Conservation (phyloP, 108 stramenopile genomes). For the Pseudonitzschia pungens region DNA sequence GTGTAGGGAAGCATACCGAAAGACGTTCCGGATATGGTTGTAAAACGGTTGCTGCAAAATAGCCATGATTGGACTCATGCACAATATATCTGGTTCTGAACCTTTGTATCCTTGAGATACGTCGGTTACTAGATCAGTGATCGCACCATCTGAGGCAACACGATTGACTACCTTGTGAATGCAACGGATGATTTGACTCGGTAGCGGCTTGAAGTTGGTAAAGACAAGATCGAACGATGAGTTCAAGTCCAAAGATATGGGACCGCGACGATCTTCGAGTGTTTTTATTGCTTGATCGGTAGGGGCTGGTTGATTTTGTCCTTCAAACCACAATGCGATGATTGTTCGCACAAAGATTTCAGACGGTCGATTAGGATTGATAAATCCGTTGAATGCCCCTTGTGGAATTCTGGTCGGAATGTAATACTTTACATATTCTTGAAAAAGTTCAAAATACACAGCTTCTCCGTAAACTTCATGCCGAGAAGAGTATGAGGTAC, state of each 20-base stretch:
- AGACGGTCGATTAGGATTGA: slow-evolving; percentile 24
- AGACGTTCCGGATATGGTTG: slow-evolving; percentile 67
- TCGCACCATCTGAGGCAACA: slow-evolving; percentile 28
- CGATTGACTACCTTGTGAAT: slow-evolving; percentile 34
- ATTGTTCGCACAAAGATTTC: slow-evolving; percentile 75
- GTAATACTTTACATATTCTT: slow-evolving; percentile 54
- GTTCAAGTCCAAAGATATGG: slow-evolving; percentile 33
- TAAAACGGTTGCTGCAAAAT: slow-evolving; percentile 60
- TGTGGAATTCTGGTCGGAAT: slow-evolving; percentile 37
- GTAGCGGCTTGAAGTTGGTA: slow-evolving; percentile 41
- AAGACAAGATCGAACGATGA: slow-evolving; percentile 55
- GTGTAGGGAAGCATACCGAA: slow-evolving; percentile 80
- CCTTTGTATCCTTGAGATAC: slow-evolving; percentile 18
- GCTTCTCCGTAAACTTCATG: slow-evolving; percentile 59
- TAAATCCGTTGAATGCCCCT: slow-evolving; percentile 26
- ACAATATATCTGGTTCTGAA: slow-evolving; percentile 39
- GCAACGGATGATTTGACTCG: slow-evolving; percentile 49
- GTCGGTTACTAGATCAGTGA: slow-evolving; percentile 22
- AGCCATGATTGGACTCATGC: slow-evolving; percentile 61
- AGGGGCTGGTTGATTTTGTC: slow-evolving; percentile 27
- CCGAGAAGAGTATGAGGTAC: slow-evolving; percentile 1
- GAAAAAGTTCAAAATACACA: slow-evolving; percentile 63
- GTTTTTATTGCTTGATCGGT: slow-evolving; percentile 22
- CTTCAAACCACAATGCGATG: slow-evolving; percentile 75
- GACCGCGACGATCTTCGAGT: slow-evolving; percentile 27